Evolutionary conservation across 73 alveolate species (phyloP), one percentile per base, ranked within the genome.

Genomic region (Stentor roeselii): DNA sequence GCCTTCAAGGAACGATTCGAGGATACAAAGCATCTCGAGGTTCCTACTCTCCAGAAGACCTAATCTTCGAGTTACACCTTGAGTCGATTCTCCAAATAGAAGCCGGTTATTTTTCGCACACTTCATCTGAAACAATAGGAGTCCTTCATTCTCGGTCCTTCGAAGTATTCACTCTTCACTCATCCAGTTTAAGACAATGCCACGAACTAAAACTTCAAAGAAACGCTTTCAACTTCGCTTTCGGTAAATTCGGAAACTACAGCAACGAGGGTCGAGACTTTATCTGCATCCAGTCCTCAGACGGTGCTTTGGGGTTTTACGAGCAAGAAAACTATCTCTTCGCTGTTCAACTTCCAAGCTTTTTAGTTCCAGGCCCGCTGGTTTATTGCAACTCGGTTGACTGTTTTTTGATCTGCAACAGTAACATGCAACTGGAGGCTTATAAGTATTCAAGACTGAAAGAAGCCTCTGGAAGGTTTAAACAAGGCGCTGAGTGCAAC

Each of bases 221-320:
- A 50, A 91, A 91, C 78, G 89, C 96, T 36, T 91, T 78, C 78
- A 91, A 91, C 67, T 75, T 91, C 31, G 61, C 84, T 0, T 77
- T 74, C 36, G 96, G 96, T 4, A 36, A 60, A 3, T 91, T 91
- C 59, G 96, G 96, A 21, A 41, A 36, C 2, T 39, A 39, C 34
- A 76, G 39, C 3, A 86, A 76, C 60, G 67, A 82, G 32, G 75
- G 82, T 27, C 78, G 87, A 59, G 87, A 88, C 40, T 31, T 89
- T 15, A 82, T 91, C 21, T 91, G 96, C 59, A 93, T 91, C 39
- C 92, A 91, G 78, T 88, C 94, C 35, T 92, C 91, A n/a, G 96
- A 91, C 78, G 96, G 96, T 15, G 86, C 93, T 39, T 60, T 91
- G 40, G 86, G 78, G 42, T 88, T 91, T 85, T 85, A 83, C 40